Evolutionary conservation across 768 basidiomycete genomes (phyloP).

Genomic region (Galerina marginata): DNA sequence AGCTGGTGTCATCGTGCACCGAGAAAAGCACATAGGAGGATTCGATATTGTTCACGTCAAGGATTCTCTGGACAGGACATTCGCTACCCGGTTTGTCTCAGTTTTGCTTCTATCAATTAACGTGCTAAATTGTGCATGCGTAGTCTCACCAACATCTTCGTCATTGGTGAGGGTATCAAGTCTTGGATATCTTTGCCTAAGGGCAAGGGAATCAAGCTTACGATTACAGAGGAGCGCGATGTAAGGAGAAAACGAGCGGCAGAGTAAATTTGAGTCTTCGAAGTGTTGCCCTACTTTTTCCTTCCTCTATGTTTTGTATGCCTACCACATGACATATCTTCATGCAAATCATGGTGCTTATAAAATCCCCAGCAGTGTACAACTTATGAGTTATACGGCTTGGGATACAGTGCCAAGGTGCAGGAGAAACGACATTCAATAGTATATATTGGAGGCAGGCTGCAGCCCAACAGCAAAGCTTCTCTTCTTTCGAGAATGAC

Average conservation of each 20-base stretch:
- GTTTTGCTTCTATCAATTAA: not conserved
- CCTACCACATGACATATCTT: constrained; percentile 35
- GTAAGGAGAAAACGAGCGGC: constrained; percentile 82
- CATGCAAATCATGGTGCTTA: constrained; percentile 33
- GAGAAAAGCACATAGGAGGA: constrained; percentile 97
- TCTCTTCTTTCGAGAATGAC: too few species aligned
- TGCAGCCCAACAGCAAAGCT: too few species aligned
- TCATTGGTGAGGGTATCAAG: constrained; percentile 95
- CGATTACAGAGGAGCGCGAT: constrained; percentile 96
- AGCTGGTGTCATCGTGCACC: constrained; percentile 93
- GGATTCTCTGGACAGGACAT: constrained; percentile 93
- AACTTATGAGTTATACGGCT: too few species aligned
- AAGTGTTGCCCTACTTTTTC: constrained; percentile 27
- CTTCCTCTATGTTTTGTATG: constrained; percentile 48
- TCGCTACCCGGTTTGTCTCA: constrained; percentile 88
- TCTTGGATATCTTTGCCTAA: constrained; percentile 96
- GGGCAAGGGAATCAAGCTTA: constrained; percentile 97
- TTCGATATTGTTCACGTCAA: constrained; percentile 99
- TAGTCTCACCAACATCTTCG: constrained; percentile 96
- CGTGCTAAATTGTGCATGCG: not conserved
- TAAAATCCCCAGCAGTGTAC: not conserved
- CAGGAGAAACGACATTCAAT: too few species aligned
- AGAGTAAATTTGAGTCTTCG: constrained; percentile 55
- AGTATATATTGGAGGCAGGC: too few species aligned
- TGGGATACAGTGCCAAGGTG: too few species aligned